Evolutionary conservation across 371 early-diverging fungal genomes (phyloP).

Genomic region (Mucor irregularis): DNA sequence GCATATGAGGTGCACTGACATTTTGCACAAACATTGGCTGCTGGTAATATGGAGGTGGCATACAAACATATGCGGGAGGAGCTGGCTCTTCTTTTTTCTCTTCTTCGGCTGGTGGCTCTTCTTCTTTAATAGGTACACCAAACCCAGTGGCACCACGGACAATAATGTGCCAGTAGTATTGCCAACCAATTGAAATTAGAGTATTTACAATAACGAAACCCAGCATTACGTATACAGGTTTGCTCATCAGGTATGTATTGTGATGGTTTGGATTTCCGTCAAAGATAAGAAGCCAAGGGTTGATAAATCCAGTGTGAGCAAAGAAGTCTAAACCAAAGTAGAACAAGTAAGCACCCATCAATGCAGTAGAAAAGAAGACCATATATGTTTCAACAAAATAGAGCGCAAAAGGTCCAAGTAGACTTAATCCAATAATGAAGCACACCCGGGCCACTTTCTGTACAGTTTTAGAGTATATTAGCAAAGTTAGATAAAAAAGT

Average conservation of each 20-base stretch:
- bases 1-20: neutral
- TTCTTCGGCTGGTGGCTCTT: neutral
- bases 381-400: constrained; percentile 37
- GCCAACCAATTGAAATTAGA: constrained; percentile 35
- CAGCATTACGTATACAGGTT: constrained; percentile 42
- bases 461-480: too few relatives aligned
- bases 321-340: constrained; percentile 56
- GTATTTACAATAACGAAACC: constrained; percentile 32
- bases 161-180: constrained; percentile 43
- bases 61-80: neutral
- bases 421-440: constrained; percentile 40
- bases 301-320: constrained; percentile 54
- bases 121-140: constrained; percentile 25
- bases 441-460: constrained; percentile 50
- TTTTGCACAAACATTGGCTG: constrained; percentile 24
- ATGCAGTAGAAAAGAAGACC: constrained; percentile 41
- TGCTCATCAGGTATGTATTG: constrained; percentile 36
- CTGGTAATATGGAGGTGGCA: constrained; percentile 14
- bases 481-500: neutral
- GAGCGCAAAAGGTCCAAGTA: constrained; percentile 33
- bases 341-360: constrained; percentile 51
- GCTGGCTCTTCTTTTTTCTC: constrained; percentile 11
- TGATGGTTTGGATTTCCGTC: constrained; percentile 39
- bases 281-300: constrained; percentile 44
- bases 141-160: constrained; percentile 23